Conservation (phyloP, 2,329 filamentous ascomycete genomes). For the Uncinocarpus reesii region DNA sequence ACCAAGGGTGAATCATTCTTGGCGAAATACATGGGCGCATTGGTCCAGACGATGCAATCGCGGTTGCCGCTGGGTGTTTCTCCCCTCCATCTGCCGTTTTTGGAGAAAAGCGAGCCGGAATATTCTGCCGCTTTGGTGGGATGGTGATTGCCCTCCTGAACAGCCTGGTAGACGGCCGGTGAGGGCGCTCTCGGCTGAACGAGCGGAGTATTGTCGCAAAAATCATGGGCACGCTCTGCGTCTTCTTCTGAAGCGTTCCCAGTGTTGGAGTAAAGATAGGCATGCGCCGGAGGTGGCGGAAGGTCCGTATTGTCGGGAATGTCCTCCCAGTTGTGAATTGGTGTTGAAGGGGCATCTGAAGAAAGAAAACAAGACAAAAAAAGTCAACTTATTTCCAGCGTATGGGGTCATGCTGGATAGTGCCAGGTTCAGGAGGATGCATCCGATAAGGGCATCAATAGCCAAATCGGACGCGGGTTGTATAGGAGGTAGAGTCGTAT, state of each 20-base stretch:
- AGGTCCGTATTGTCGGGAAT: slow-evolving; percentile 51
- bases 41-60: slow-evolving; percentile 46
- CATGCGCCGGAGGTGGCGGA: slow-evolving; percentile 49
- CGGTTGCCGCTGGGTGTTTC: slow-evolving; percentile 33
- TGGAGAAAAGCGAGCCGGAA: slow-evolving; percentile 29
- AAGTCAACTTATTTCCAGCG: too few relatives aligned
- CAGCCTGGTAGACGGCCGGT: slow-evolving; percentile 33
- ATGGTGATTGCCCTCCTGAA: slow-evolving; percentile 38
- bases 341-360: too few relatives aligned
- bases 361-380: too few relatives aligned
- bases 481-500: too few relatives aligned
- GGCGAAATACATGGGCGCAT: slow-evolving; percentile 48
- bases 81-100: slow-evolving; percentile 38
- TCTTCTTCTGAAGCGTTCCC: slow-evolving; percentile 48
- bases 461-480: too few relatives aligned
- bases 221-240: slow-evolving; percentile 47
- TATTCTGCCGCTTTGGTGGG: slow-evolving; percentile 37
- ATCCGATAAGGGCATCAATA: too few relatives aligned
- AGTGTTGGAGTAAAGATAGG: slow-evolving; percentile 44
- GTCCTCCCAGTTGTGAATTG: slow-evolving; percentile 53
- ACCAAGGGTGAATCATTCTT: slow-evolving; percentile 41
- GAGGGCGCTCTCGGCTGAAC: slow-evolving; percentile 40
- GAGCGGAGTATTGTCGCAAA: slow-evolving; percentile 44
- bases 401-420: too few relatives aligned
- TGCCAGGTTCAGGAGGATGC: too few relatives aligned